phyloP scores from a whole-genome alignment of 2,329 filamentous ascomycete genomes.

The Aspergillus awamori region DNA sequence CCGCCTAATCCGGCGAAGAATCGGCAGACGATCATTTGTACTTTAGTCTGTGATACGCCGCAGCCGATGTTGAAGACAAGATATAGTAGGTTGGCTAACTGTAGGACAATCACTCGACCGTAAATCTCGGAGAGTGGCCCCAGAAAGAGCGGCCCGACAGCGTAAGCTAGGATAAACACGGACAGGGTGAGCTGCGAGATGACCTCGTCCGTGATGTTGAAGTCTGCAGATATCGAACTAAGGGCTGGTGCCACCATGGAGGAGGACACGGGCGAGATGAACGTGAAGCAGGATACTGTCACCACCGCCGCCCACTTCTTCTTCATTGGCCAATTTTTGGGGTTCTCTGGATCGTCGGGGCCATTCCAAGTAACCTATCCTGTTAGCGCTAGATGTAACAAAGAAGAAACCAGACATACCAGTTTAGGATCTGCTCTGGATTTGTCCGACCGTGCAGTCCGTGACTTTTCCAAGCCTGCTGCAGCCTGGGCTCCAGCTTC shows the following conservation, averaged over 20 bases:
- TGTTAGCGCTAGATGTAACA: background rate
- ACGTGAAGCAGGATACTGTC: constrained; percentile 60
- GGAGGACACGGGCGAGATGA: constrained; percentile 66
- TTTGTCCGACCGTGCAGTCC: constrained; percentile 25
- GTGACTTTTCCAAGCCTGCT: constrained; percentile 27
- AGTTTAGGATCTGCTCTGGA: constrained; percentile 29
- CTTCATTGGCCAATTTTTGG: constrained; percentile 57
- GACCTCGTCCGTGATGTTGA: constrained; percentile 54
- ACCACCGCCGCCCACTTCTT: constrained; percentile 62
- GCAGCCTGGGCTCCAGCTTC: constrained; percentile 17
- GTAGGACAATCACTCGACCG: constrained; percentile 58
- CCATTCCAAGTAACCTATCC: constrained; percentile 54
- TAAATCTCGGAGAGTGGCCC: constrained; percentile 60
- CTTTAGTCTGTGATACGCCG: constrained; percentile 56
- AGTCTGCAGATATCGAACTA: constrained; percentile 55
- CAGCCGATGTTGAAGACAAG: constrained; percentile 63
- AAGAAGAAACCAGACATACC: constrained; percentile 19
- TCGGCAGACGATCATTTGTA: constrained; percentile 60
- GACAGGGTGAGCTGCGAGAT: constrained; percentile 55
- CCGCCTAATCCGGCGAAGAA: constrained; percentile 63
- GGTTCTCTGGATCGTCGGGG: constrained; percentile 53
- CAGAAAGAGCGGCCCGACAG: constrained; percentile 55
- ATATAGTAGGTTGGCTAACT: constrained; percentile 58
- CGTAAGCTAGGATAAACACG: constrained; percentile 59
- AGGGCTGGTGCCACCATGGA: constrained; percentile 62